Evolutionary conservation across 2,329 filamentous ascomycete species (phyloP).

Genomic region (Aspergillus fischeri): DNA sequence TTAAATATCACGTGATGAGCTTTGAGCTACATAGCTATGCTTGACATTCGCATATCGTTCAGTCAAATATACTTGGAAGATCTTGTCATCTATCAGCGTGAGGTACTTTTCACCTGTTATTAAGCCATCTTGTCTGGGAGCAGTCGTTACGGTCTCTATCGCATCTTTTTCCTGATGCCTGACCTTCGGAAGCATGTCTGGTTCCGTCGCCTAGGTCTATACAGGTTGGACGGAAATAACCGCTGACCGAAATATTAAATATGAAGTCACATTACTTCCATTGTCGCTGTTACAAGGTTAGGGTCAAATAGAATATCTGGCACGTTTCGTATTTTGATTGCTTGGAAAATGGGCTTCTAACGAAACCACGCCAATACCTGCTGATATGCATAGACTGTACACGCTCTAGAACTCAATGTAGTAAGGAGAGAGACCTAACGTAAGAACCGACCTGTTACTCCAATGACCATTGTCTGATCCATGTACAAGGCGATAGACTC

Average conservation of each 20-base stretch:
- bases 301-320: neutral
- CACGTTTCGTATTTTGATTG: neutral
- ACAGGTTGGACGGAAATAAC: neutral
- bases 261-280: neutral
- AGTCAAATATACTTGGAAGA: neutral
- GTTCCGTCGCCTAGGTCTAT: no score
- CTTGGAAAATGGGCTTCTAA: constrained; percentile 16
- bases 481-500: constrained; percentile 19
- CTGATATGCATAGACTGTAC: constrained; percentile 38
- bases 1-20: neutral
- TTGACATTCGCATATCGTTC: neutral
- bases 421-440: constrained; percentile 19
- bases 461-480: constrained; percentile 18
- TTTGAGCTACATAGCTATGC: neutral
- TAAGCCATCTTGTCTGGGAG: neutral
- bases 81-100: neutral
- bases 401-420: constrained; percentile 27
- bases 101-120: neutral
- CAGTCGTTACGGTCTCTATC: neutral
- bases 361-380: constrained; percentile 29
- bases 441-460: constrained; percentile 29
- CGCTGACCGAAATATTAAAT: neutral
- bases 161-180: neutral
- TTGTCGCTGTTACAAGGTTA: neutral
- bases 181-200: neutral